Base-by-base conservation (phyloP, 495 filamentous ascomycete genomes). In the Podospora fimiseda region DNA sequence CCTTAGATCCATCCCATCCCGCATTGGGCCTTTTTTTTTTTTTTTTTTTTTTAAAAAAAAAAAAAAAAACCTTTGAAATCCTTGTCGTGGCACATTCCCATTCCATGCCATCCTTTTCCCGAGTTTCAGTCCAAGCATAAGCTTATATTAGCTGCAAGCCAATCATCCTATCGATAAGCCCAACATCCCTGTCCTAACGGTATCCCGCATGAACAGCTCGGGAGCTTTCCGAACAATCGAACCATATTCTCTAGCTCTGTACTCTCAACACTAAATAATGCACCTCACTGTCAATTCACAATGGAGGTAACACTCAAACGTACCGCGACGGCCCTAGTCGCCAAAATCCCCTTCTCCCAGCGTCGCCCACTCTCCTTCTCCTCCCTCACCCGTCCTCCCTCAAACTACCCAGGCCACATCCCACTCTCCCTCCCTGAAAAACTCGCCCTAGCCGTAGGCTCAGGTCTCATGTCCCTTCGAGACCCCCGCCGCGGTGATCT, bases 371-470 rank as follows among this genome's bases (percentile, higher is more conserved):
- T 93, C 76, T 90, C 71, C 14, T 92, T 94, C 76, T 90, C 89
- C 33, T 77, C 85, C 51, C 80, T 91, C 57, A 84, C 85, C 66
- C 86, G 91, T 13, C 92, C 91, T 27, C 80, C 79, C 11, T 87
- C 88, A 30, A 88, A 85, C 58, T 98, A 98, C 76, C 83, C 87
- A 0, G 88, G 88, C 63, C 94, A 99, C 80, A 80, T 97, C 19
- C 94, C 94, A 19, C 85, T 97, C 53, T 92, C 84, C 11, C 69
- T 68, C 9, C 55, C 89, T 43, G 92, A 96, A 71, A 82, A 85
- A 43, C 79, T 79, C 52, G 83, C 82, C 19, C 78, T 98, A 1
- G 88, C 91, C 13, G 63, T 92, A 48, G 90, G 91, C 19, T 93
- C 89, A 13, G 91, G 90, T 22, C 61, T 96, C 9, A 78, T 83